Conservation (phyloP, 108 stramenopile species). For the Discostella pseudostelligera region DNA sequence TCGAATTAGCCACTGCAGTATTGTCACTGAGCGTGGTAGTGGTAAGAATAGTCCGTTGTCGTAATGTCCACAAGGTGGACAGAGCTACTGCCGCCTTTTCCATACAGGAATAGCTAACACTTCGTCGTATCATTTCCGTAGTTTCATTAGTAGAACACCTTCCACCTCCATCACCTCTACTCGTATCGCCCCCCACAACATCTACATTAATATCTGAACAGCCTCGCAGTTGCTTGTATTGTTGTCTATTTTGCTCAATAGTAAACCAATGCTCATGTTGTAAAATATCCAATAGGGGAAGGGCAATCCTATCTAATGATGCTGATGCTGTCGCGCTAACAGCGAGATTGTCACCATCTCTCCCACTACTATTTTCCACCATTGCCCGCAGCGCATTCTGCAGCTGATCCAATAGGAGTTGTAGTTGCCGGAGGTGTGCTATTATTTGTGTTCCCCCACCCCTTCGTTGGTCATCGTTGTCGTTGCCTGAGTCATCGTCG, state of each 20-base stretch:
- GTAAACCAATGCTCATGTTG: not conserved
- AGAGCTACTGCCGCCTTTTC: slow-evolving; percentile 17
- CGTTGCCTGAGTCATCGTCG: not conserved
- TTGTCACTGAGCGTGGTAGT: not conserved
- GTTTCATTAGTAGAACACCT: not conserved
- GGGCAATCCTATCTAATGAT: slow-evolving; percentile 14
- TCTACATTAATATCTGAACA: too few species aligned
- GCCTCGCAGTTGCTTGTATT: too few species aligned
- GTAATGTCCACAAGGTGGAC: not conserved
- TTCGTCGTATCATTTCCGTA: slow-evolving; percentile 2
- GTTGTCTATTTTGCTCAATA: too few species aligned
- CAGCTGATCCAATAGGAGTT: slow-evolving; percentile 3
- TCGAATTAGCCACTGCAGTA: not conserved
- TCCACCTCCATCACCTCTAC: too few species aligned
- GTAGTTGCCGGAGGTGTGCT: slow-evolving; percentile 4
- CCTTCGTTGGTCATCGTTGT: not conserved
- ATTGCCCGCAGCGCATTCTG: not conserved
- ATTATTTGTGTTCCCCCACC: not conserved
- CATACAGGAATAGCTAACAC: slow-evolving; percentile 16
- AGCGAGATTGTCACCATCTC: not conserved
- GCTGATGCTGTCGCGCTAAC: not conserved
- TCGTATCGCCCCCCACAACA: too few species aligned
- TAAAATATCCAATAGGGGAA: slow-evolving; percentile 16
- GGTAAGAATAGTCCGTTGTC: not conserved
- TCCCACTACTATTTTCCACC: not conserved